A percentile compares a stretch with the other conserved stretches of the same genome.
phyloP scores from a whole-genome alignment of 2,329 filamentous ascomycete genomes.

The Fonsecaea pedrosoi region DNA sequence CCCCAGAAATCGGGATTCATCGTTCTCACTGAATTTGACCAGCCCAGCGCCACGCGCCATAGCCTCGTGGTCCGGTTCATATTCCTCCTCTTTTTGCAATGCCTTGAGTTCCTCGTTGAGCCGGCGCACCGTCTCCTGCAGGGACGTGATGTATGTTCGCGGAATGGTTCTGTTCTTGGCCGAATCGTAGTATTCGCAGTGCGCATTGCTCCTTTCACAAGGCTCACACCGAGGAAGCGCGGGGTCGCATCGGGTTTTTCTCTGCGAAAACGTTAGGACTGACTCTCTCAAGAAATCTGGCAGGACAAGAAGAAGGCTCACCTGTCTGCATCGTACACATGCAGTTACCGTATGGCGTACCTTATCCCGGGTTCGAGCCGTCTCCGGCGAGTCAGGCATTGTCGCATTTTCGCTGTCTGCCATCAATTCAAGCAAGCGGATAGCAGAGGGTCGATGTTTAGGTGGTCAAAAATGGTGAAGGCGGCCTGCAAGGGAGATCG shows the following conservation, averaged over 20 bases:
- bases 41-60: conserved; percentile 86
- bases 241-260: conserved; percentile 95
- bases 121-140: conserved; percentile 83
- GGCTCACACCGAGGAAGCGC: conserved; percentile 88
- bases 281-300: not conserved
- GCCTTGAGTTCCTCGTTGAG: conserved; percentile 82
- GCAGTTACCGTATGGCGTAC: conserved; percentile 55
- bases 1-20: conserved; percentile 89
- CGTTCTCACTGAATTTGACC: conserved; percentile 81
- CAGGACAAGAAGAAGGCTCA: conserved; percentile 39
- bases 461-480: not conserved
- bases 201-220: conserved; percentile 87
- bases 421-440: conserved; percentile 20
- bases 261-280: conserved; percentile 60
- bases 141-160: conserved; percentile 87
- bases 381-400: conserved; percentile 34
- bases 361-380: conserved; percentile 29
- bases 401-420: conserved; percentile 31
- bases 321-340: conserved; percentile 58
- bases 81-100: conserved; percentile 77
- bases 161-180: conserved; percentile 84
- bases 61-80: conserved; percentile 76
- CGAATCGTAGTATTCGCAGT: conserved; percentile 95
- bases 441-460: not conserved
- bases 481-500: conserved; percentile 1